Evolutionary conservation across 164 flowering plant genomes (phyloP), one percentile per base, ranked within the genome.

Genomic region (Dillenia suffruticosa): DNA sequence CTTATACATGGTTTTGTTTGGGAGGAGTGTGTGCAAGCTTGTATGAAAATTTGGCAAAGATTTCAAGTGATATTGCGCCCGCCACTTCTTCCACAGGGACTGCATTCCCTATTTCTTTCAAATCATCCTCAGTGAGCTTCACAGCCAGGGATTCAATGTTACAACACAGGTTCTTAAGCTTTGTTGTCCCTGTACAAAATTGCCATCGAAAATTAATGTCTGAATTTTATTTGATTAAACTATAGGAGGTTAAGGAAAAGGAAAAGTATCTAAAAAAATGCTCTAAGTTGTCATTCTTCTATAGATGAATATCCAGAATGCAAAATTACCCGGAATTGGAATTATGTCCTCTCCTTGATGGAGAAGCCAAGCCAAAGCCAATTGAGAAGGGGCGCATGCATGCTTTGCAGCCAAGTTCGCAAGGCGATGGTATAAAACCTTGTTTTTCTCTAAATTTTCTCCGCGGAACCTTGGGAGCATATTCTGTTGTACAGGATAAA

Each of bases 331-430:
- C 9, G 81, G 76, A 46, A 77, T 74, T 9, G 81, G 81, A 22
- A 68, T 68, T n/a, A 74, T 72, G 16, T 69, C 75, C 53, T 68
- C 67, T 49, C 77, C 81, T 66, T 77, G 70, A 57, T 71, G 71
- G 14, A 66, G 73, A 61, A 77, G 45, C 77, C 81, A 77, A 32
- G 77, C 66, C 46, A 74, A 61, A 16, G 81, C 73, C 49, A 77
- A 73, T 57, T 77, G 77, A 52, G 75, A 64, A 26, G 76, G 67
- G 19, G 67, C 63, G 55, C 78, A 77, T 13, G 54, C 59, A 53
- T 77, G 64, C 57, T 71, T 77, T 16, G 16, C 51, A 56, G 79
- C 75, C 57, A 75, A 63, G 16, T 58, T 66, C n/a, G 51, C 68
- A 10, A 68, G 11, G 14, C 73, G 70, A 19, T 40, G 10, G 49